These are phyloP conservation scores for Kluyveromyces sp. DNA, from an alignment of 1,139 yeast genomes.

Conservation along the genomic window DNA sequence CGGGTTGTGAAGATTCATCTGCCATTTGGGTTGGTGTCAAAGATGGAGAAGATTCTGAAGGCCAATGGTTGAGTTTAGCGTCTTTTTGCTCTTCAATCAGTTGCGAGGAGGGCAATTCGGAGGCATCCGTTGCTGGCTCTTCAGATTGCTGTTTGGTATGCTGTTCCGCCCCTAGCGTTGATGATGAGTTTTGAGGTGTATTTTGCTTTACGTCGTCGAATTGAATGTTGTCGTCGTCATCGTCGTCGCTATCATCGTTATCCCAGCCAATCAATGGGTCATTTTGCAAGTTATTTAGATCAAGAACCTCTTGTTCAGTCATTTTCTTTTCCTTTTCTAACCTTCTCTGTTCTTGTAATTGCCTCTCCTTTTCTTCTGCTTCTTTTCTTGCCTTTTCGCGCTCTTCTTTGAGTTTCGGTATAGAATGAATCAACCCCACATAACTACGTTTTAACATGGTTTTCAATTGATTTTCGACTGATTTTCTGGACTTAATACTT, in stretches of 20 bases:
- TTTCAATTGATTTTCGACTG: conserved; percentile 10
- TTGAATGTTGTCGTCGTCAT: background rate
- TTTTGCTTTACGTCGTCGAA: no score
- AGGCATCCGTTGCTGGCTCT: no score
- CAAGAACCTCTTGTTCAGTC: conserved; percentile 11
- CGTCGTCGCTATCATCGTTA: conserved; percentile 21
- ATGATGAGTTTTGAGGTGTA: no score
- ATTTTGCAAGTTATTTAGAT: conserved; percentile 14
- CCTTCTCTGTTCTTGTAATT: conserved; percentile 14
- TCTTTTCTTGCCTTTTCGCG: conserved; percentile 1
- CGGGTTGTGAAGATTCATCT: no score
- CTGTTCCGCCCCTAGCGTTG: no score
- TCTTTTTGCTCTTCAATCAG: no score
- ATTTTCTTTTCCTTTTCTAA: conserved; percentile 10
- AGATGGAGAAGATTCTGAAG: no score
- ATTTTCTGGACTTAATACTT: conserved; percentile 6
- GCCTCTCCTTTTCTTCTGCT: conserved; percentile 10
- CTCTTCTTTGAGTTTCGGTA: conserved; percentile 5
- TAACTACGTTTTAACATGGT: conserved; percentile 10
- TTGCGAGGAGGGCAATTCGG: no score
- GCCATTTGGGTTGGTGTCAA: no score
- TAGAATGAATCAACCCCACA: conserved; percentile 8
- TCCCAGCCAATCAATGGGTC: conserved; percentile 21
- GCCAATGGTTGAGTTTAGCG: no score
- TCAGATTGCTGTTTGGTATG: no score